Conservation (phyloP, 1,284 basidiomycete species). For the Thelephora terrestris region DNA sequence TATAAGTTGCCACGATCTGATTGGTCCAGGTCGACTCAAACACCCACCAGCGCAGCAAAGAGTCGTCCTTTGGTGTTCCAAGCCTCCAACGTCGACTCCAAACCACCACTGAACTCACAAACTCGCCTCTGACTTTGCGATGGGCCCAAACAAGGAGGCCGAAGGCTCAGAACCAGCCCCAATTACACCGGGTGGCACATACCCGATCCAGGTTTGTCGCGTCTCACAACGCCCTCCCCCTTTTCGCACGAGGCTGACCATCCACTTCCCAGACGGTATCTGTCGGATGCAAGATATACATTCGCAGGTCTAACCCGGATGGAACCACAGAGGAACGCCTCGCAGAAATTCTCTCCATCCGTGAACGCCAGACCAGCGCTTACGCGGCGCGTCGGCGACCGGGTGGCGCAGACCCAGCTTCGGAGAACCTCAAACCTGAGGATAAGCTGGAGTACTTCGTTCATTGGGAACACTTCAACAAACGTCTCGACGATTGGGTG, state of each 20-base stretch:
- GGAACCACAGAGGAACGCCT: conserved; percentile 79
- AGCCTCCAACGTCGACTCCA: no score
- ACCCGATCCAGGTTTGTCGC: conserved; percentile 56
- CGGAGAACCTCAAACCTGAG: conserved; percentile 36
- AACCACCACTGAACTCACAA: no score
- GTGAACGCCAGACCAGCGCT: conserved; percentile 67
- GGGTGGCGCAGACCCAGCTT: conserved; percentile 30
- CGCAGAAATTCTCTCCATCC: conserved; percentile 88
- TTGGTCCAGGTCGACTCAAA: no score
- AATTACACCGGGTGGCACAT: conserved; percentile 64
- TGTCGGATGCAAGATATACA: conserved; percentile 90
- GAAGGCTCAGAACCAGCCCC: conserved; percentile 49
- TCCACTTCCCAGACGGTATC: conserved; percentile 55
- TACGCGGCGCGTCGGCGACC: conserved; percentile 38
- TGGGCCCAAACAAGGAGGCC: conserved; percentile 15
- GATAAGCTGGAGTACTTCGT: conserved; percentile 92
- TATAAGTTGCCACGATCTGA: no score
- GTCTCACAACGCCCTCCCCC: conserved; percentile 16
- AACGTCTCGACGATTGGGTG: conserved; percentile 99
- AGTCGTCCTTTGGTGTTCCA: no score
- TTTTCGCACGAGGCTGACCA: conserved; percentile 16
- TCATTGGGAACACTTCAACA: conserved; percentile 97
- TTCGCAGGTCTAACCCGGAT: conserved; percentile 66
- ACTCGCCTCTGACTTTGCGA: neutral
- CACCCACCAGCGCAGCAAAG: no score